These are phyloP conservation scores for Zygotorulaspora danielsina DNA, from an alignment of 805 yeast genomes.

Conservation along the genomic window DNA sequence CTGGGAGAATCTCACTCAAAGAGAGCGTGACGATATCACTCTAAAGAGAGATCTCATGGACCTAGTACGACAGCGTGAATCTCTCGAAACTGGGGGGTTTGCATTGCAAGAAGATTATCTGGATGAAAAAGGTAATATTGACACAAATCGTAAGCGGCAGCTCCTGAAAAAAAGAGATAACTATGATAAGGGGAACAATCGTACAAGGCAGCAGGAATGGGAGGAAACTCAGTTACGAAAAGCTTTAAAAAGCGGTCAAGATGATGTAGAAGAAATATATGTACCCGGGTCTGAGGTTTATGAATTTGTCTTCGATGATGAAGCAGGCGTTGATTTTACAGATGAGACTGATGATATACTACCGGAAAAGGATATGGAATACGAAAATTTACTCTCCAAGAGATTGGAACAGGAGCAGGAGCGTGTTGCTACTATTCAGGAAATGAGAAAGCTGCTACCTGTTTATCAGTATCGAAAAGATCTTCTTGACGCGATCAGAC, in stretches of 20 bases:
- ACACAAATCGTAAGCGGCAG: conserved; percentile 50
- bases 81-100: conserved; percentile 40
- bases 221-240: conserved; percentile 34
- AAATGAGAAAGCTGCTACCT: conserved; percentile 65
- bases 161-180: conserved; percentile 40
- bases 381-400: conserved; percentile 21
- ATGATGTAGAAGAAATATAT: conserved; percentile 26
- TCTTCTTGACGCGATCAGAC: conserved; percentile 54
- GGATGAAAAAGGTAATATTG: conserved; percentile 50
- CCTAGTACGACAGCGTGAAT: conserved; percentile 40
- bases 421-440: conserved; percentile 37
- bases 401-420: conserved; percentile 28
- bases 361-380: conserved; percentile 33
- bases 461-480: conserved; percentile 61
- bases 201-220: conserved; percentile 35
- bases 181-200: conserved; percentile 17
- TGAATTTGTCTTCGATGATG: conserved; percentile 71
- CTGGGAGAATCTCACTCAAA: conserved; percentile 47
- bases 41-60: conserved; percentile 48
- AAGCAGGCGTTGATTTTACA: conserved; percentile 55
- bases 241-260: conserved; percentile 19
- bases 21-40: conserved; percentile 49
- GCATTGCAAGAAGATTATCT: conserved; percentile 54
- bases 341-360: conserved; percentile 37
- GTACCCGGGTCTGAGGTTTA: conserved; percentile 42